Base-by-base conservation (phyloP, 2,329 filamentous ascomycete genomes). In the Fusarium pseudocircinatum region DNA sequence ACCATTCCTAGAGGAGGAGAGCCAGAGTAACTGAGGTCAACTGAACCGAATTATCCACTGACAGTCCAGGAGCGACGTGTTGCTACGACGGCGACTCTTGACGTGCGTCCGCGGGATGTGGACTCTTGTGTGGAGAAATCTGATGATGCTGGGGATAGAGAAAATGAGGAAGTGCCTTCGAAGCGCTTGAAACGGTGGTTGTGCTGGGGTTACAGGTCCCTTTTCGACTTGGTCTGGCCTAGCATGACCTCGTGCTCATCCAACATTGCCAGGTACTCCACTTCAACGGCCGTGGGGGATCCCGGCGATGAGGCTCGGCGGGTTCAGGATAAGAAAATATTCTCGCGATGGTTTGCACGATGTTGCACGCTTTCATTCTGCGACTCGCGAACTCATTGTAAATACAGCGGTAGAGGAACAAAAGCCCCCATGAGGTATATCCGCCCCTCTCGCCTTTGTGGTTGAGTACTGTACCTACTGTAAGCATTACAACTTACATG, bases 31-130 rank as follows among this genome's bases (percentile, higher is more conserved):
- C 34, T 54, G 50, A 54, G 36, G 50, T 54, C 50, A 54, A 54
- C 50, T 54, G 50, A 70, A 63, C 44, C 44, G 46, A 67, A 52
- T 61, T 44, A 54, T 65, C 76, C 75, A 78, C 64, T 78, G 72
- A 69, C 39, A 63, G 59, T 70, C 50, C 54, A 70, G 50, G 72
- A 69, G 70, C 75, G 75, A 77, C 75, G 76, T 78, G 68, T 78
- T 77, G 67, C 76, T 63, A 74, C 68, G 59, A 65, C 70, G 63
- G 70, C 70, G 68, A 67, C 56, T 72, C 72, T 75, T 53, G 70
- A 69, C 58, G 50, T 78, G 74, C 72, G 71, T 71, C 75, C 70
- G 61, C 67, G 65, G 72, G 54, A 74, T 70, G 74, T 69, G 72
- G 65, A 73, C 52, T 73, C 32, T 47, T 60, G 62, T 73, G 72